Base-by-base conservation (phyloP, 192 early-diverging fungal species). In the Spinellus fusiger region DNA sequence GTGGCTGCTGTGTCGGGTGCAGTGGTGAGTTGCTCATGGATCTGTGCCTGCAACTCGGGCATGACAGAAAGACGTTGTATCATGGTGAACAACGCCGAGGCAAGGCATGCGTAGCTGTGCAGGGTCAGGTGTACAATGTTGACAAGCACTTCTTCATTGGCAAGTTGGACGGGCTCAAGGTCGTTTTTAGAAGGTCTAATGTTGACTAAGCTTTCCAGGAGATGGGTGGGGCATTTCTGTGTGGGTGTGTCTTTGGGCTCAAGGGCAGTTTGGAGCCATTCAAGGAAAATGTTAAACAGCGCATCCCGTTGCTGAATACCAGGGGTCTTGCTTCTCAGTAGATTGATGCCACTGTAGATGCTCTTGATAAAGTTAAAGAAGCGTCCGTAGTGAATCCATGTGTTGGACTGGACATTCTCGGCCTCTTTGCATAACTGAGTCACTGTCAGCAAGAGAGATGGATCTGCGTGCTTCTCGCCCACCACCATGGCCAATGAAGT, bases 21-120 rank as follows among this genome's bases (percentile, higher is more conserved):
- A 44, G 15, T 44, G 2, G 33, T 27, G 9, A 54, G 56, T 28
- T 79, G 71, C 25, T 75, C 66, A 20, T 64, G 46, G 1, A 74
- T 58, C 7, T 62, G 59, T n/a, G 44, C 18, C 25, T 79, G 76
- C 26, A 70, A 48, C 28, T 73, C 55, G 6, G 78, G 70, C 31
- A 74, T 20, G 1, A 62, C 66, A 6, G 80, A 71, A 10, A 82
- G 40, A 15, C 70, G 72, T 25, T 73, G 74, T 32, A 81, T 31
- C 8, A 65, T 20, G 10, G 56, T 73, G 44, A 65, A 61, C 12
- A 73, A n/a, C 10, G 66, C 31, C 5, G 66, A 54, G 2, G 62
- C 64, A 3, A 73, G 25, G 53, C 65, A 56, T 0, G 40, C 61
- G 49, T 54, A 62, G 0, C 61, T 55, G 50, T 73, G 71, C n/a